Conservation (phyloP, 768 basidiomycete genomes). For the Xerocomellus intermedius region DNA sequence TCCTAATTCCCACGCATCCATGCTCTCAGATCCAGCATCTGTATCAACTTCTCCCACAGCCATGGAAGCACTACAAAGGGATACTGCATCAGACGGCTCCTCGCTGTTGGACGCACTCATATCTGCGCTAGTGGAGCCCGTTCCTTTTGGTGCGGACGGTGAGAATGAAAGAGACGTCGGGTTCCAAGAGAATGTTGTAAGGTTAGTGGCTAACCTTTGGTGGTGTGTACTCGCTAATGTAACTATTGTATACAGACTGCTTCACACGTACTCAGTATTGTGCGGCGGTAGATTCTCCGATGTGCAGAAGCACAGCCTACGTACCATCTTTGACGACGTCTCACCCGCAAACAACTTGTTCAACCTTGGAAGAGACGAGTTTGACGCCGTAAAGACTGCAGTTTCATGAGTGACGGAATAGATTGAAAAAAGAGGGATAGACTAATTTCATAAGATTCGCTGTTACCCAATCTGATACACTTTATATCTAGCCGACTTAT, state of each 20-base stretch:
- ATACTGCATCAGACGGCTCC: conserved; percentile 29
- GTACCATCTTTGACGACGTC: conserved; percentile 25
- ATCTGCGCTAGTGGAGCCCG: conserved; percentile 49
- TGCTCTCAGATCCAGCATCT: conserved; percentile 50
- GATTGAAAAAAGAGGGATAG: conserved; percentile 10
- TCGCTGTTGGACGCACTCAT: conserved; percentile 51
- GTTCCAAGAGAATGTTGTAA: conserved; percentile 62
- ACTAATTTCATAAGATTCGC: conserved; percentile 10
- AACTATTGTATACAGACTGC: conserved; percentile 34
- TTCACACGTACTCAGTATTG: conserved; percentile 50
- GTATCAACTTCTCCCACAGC: conserved; percentile 52
- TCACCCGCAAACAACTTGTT: conserved; percentile 21
- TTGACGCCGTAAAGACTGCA: conserved; percentile 19
- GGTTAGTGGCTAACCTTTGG: conserved; percentile 34
- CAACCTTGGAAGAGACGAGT: conserved; percentile 30
- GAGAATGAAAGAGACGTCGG: conserved; percentile 60
- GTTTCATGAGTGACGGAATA: conserved; percentile 22
- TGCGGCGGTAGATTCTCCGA: conserved; percentile 37
- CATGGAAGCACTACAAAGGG: conserved; percentile 44
- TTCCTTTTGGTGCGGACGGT: conserved; percentile 68
- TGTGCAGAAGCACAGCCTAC: conserved; percentile 31
- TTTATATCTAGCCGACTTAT: conserved; percentile 28
- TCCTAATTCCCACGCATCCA: conserved; percentile 69
- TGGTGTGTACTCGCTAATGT: not conserved
- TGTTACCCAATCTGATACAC: conserved; percentile 14